Evolutionary conservation across 495 filamentous ascomycete species (phyloP).

Genomic region (Immersiella caudata): DNA sequence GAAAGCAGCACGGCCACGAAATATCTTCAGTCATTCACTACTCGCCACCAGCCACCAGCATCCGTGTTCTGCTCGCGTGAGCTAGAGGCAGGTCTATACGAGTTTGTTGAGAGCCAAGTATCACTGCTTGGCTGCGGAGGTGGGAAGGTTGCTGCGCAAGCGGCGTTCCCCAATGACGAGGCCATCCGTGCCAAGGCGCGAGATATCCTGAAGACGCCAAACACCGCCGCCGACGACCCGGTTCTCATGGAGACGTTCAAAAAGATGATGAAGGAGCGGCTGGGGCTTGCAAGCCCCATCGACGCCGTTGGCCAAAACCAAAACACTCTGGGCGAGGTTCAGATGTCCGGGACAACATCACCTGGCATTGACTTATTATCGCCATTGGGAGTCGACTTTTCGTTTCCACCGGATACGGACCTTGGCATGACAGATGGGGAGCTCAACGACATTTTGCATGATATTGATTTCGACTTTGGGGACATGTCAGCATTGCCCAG

Average conservation of each 20-base stretch:
- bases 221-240: slow-evolving; percentile 53
- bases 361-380: neutral
- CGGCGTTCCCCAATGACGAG: slow-evolving; percentile 45
- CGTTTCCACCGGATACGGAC: slow-evolving; percentile 32
- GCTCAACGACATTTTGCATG: slow-evolving; percentile 43
- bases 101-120: slow-evolving; percentile 43
- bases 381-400: slow-evolving; percentile 21
- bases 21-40: slow-evolving; percentile 40
- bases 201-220: slow-evolving; percentile 43
- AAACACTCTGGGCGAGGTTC: slow-evolving; percentile 7
- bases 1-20: slow-evolving; percentile 43
- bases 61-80: slow-evolving; percentile 57
- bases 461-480: slow-evolving; percentile 41
- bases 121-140: slow-evolving; percentile 16
- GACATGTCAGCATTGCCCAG: slow-evolving; percentile 17
- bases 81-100: slow-evolving; percentile 49
- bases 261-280: slow-evolving; percentile 34
- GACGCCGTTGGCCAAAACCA: neutral
- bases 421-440: slow-evolving; percentile 40
- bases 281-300: slow-evolving; percentile 8
- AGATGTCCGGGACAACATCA: slow-evolving; percentile 3
- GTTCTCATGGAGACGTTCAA: slow-evolving; percentile 54
- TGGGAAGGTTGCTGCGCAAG: neutral
- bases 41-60: slow-evolving; percentile 43
- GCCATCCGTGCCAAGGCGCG: slow-evolving; percentile 44